Evolutionary conservation across 2,329 filamentous ascomycete species (phyloP).

Genomic region (Anisogramma anomala): DNA sequence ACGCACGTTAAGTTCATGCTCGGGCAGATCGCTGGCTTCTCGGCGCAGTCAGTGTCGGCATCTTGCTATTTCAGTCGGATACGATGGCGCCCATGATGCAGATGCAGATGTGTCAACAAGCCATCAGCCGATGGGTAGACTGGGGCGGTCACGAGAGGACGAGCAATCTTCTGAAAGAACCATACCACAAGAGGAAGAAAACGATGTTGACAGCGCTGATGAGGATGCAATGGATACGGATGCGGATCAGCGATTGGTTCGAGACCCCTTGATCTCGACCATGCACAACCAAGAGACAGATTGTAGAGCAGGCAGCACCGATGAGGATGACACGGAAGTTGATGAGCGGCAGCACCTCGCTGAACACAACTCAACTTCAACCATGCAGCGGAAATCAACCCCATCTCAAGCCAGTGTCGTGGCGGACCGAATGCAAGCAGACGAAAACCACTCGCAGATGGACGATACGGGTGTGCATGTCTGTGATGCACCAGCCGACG

Average conservation of each 20-base stretch:
- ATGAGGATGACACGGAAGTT: not conserved
- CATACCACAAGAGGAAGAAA: not conserved
- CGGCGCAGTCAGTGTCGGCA: not conserved
- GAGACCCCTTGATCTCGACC: not conserved
- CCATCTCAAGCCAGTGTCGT: not conserved
- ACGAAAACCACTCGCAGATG: slow-evolving; percentile 7
- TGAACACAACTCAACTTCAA: not conserved
- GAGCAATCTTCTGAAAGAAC: not conserved
- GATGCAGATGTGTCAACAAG: slow-evolving; percentile 14
- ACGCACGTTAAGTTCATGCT: not conserved
- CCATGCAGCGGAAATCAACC: not conserved
- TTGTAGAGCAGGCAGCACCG: too few species aligned
- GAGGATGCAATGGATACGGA: too few species aligned
- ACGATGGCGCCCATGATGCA: slow-evolving; percentile 18
- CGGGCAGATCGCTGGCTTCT: not conserved
- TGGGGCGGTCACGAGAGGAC: not conserved
- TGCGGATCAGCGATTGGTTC: too few species aligned
- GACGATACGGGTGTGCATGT: not conserved
- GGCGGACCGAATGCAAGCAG: slow-evolving; percentile 1
- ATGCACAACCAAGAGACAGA: not conserved
- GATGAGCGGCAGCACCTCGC: not conserved
- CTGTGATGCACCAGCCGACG: slow-evolving; percentile 8
- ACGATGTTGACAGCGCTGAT: too few species aligned
- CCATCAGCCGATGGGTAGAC: slow-evolving; percentile 6
- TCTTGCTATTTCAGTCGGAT: not conserved